Conservation (phyloP, 306 rosid species). For the Aeschynomene evenia region DNA sequence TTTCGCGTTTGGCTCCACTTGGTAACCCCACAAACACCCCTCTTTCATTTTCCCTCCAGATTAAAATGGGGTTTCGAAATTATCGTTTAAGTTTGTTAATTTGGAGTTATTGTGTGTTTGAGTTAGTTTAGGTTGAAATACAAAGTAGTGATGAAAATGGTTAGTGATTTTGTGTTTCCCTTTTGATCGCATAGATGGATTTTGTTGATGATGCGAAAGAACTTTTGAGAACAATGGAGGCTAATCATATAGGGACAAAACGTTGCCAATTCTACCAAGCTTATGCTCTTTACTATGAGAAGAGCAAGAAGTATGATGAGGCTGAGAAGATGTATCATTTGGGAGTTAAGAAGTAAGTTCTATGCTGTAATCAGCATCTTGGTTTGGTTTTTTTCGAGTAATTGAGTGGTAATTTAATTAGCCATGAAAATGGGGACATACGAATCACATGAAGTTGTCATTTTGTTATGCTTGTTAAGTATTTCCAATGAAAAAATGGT, state of each 20-base stretch:
- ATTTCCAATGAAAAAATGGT: background rate
- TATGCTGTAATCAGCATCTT: slow-evolving; percentile 14
- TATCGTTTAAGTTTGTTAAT: slow-evolving; percentile 3
- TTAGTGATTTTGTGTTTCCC: background rate
- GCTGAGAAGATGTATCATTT: slow-evolving; percentile 65
- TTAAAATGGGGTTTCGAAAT: slow-evolving; percentile 25
- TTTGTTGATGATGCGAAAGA: slow-evolving; percentile 62
- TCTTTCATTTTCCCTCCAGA: too few relatives aligned
- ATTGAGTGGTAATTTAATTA: background rate
- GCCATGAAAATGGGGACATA: slow-evolving; percentile 10
- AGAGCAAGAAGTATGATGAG: slow-evolving; percentile 71
- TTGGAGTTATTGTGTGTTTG: background rate
- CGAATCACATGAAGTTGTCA: background rate
- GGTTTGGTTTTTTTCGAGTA: background rate
- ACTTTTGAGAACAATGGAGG: slow-evolving; percentile 74
- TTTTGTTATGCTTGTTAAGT: slow-evolving; percentile 19
- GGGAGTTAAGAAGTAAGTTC: slow-evolving; percentile 61
- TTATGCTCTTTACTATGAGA: slow-evolving; percentile 66
- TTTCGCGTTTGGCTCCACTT: slow-evolving; percentile 91
- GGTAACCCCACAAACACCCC: slow-evolving; percentile 43
- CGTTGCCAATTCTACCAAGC: slow-evolving; percentile 82
- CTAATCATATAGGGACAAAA: slow-evolving; percentile 64
- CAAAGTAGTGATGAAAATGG: background rate
- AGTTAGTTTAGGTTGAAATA: slow-evolving; percentile 6
- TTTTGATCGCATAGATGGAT: slow-evolving; percentile 68